phyloP scores from a whole-genome alignment of 495 filamentous ascomycete genomes.

The Penicillium waksmanii region DNA sequence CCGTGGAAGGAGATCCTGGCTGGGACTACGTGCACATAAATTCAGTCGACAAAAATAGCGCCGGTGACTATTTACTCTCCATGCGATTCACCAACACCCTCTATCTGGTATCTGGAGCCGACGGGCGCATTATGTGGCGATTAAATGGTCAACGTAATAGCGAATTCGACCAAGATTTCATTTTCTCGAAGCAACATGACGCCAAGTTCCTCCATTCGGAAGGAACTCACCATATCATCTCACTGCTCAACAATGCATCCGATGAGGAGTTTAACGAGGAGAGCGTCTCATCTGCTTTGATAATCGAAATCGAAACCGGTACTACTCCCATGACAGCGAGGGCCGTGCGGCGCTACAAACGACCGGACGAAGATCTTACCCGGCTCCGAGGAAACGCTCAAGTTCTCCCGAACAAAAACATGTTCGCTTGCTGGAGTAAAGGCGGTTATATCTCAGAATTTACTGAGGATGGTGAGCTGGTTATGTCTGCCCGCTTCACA shows the following conservation, averaged over 20 bases:
- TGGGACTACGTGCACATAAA: conserved; percentile 68
- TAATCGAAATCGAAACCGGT: conserved; percentile 53
- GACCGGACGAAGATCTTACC: conserved; percentile 47
- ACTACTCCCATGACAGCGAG: conserved; percentile 48
- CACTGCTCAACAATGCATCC: conserved; percentile 57
- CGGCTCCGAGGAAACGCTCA: conserved; percentile 62
- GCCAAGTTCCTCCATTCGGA: conserved; percentile 54
- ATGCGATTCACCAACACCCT: conserved; percentile 59
- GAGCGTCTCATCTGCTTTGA: conserved; percentile 53
- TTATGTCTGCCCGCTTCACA: conserved; percentile 41
- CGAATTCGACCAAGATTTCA: conserved; percentile 51
- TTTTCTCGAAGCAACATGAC: conserved; percentile 63
- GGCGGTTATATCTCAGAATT: conserved; percentile 56
- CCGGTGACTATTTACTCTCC: conserved; percentile 61
- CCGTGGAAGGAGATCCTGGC: conserved; percentile 26
- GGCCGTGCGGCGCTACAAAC: conserved; percentile 39
- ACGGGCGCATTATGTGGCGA: conserved; percentile 62
- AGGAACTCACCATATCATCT: conserved; percentile 46
- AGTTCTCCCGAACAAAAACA: conserved; percentile 53
- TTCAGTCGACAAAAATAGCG: conserved; percentile 57
- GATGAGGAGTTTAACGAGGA: conserved; percentile 48
- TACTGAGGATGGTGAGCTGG: conserved; percentile 46
- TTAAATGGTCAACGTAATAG: conserved; percentile 48
- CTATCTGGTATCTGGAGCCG: conserved; percentile 56
- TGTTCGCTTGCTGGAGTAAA: conserved; percentile 62